Evolutionary conservation across 768 basidiomycete species (phyloP).

Genomic region (Boletus rex-veris): DNA sequence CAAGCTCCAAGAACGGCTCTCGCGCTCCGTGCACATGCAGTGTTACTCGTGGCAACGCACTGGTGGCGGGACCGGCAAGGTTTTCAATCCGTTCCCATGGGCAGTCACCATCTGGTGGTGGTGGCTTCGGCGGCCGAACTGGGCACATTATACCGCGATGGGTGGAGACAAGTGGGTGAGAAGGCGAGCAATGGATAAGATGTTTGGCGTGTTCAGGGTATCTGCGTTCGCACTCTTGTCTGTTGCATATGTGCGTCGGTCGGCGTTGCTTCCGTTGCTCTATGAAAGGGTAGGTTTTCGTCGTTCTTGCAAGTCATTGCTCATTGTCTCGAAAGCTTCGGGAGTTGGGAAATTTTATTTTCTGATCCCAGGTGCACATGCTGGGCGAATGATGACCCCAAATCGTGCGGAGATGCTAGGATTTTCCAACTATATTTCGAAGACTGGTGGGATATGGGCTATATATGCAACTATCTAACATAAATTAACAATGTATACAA

Average conservation of each 20-base stretch:
- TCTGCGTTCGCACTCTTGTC: background rate
- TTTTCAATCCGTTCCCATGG: constrained; percentile 41
- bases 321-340: constrained; percentile 4
- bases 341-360: background rate
- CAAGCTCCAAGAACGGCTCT: constrained; percentile 15
- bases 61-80: constrained; percentile 33
- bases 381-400: background rate
- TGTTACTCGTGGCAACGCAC: constrained; percentile 43
- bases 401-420: background rate
- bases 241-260: constrained; percentile 8
- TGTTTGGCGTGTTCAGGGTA: constrained; percentile 2
- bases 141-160: constrained; percentile 34
- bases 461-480: constrained; percentile 14
- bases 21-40: constrained; percentile 21
- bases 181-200: constrained; percentile 1
- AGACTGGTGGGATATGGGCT: constrained; percentile 1
- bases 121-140: constrained; percentile 33
- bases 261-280: constrained; percentile 1
- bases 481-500: constrained; percentile 19
- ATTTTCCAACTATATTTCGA: too few species aligned
- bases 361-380: background rate
- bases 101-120: constrained; percentile 31
- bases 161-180: constrained; percentile 39
- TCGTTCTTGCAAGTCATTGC: background rate
- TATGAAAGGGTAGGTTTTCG: background rate